Evolutionary conservation across 768 basidiomycete species (phyloP).

Genomic region (Arthromyces matolae): DNA sequence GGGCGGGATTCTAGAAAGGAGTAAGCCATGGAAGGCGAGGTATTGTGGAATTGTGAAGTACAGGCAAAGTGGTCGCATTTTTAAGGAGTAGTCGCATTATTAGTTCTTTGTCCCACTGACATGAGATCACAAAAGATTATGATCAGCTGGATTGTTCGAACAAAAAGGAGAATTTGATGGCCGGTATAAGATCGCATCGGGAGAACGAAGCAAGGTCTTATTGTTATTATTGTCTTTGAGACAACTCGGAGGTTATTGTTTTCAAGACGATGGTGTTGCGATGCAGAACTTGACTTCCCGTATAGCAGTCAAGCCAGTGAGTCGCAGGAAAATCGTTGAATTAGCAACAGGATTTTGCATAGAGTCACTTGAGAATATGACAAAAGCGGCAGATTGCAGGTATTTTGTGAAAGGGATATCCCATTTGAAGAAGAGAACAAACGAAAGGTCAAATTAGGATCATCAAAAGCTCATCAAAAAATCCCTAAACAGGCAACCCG

Average conservation of each 20-base stretch:
- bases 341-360: too few species aligned
- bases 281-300: too few species aligned
- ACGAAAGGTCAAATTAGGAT: slow-evolving; percentile 13
- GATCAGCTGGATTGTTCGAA: slow-evolving; percentile 20
- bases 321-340: too few species aligned
- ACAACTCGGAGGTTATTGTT: too few species aligned
- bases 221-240: slow-evolving; percentile 23
- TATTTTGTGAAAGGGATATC: slow-evolving; percentile 18
- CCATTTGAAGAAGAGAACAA: slow-evolving; percentile 15
- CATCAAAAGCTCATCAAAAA: slow-evolving; percentile 15
- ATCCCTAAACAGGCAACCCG: background rate
- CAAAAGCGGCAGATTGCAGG: slow-evolving; percentile 2
- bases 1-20: background rate
- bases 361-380: too few species aligned
- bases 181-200: slow-evolving; percentile 21
- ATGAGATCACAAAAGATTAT: slow-evolving; percentile 22
- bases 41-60: background rate
- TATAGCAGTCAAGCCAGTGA: too few species aligned
- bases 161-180: slow-evolving; percentile 30
- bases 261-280: too few species aligned
- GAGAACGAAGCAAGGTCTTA: slow-evolving; percentile 1
- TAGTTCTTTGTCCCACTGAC: slow-evolving; percentile 26
- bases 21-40: slow-evolving; percentile 6
- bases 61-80: background rate
- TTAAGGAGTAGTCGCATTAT: slow-evolving; percentile 28